Evolutionary conservation across 129 eudicot species (phyloP).

Genomic region (Tagetes erecta): DNA sequence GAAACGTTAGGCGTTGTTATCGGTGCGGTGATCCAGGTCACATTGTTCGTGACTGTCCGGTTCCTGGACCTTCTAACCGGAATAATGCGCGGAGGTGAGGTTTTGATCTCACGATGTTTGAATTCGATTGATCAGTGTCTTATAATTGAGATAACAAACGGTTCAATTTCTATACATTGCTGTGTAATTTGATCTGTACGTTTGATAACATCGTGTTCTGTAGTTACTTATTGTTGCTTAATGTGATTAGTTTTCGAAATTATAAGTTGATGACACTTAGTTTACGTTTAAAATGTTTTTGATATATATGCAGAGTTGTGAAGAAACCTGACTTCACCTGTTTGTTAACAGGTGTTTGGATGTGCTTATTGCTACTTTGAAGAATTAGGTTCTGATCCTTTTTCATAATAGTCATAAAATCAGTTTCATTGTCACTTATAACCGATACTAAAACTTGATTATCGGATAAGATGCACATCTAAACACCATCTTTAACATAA

Average conservation of each 20-base stretch:
- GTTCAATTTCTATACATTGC: too few species aligned
- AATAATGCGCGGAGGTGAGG: constrained; percentile 12
- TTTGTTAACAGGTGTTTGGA: neutral
- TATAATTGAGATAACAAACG: neutral
- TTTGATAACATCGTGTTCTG: neutral
- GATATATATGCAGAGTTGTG: neutral
- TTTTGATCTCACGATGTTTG: neutral
- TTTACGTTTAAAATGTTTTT: neutral
- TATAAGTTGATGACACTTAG: neutral
- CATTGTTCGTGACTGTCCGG: constrained; percentile 25
- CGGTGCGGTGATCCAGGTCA: constrained; percentile 31
- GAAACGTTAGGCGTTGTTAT: constrained; percentile 15
- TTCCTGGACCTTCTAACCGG: neutral
- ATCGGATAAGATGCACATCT: neutral
- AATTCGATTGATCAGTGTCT: neutral
- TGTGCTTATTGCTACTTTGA: neutral
- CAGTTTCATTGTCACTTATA: neutral
- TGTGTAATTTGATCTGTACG: neutral
- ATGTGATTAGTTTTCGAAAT: neutral
- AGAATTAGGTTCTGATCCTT: neutral
- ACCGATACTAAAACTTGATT: neutral
- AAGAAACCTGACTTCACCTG: neutral
- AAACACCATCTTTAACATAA: neutral
- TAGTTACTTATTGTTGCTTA: neutral
- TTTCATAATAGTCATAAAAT: neutral